phyloP scores from a whole-genome alignment of 495 filamentous ascomycete genomes.

The Opeltia flavorubescens region DNA sequence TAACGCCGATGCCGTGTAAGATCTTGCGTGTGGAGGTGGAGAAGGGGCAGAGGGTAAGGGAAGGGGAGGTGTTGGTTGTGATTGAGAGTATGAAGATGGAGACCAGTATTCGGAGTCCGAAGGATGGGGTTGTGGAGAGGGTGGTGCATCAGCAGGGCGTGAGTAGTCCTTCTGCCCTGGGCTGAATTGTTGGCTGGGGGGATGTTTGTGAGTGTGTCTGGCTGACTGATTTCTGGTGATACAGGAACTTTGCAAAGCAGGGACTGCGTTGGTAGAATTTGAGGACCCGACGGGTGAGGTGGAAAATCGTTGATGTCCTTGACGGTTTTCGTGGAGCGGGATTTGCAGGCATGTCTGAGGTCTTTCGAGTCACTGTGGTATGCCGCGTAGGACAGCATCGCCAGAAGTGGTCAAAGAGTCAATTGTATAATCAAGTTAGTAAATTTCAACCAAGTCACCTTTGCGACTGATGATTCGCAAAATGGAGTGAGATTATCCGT shows the following conservation, averaged over 20 bases:
- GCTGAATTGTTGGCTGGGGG: background rate
- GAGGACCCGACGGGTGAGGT: constrained; percentile 9
- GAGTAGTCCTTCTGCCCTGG: constrained; percentile 27
- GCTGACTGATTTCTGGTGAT: constrained; percentile 1
- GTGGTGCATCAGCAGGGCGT: constrained; percentile 81
- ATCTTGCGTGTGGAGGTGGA: constrained; percentile 70
- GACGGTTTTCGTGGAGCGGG: no score
- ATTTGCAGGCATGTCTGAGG: no score
- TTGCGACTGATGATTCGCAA: no score
- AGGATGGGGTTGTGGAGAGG: constrained; percentile 63
- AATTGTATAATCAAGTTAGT: no score
- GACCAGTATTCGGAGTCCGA: constrained; percentile 84
- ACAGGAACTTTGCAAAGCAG: constrained; percentile 45
- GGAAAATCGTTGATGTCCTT: no score
- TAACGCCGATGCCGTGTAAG: constrained; percentile 93
- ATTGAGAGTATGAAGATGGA: constrained; percentile 99
- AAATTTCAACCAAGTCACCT: no score
- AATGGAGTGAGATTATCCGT: no score
- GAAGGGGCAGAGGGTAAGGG: constrained; percentile 67
- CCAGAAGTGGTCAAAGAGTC: no score
- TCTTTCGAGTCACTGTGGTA: no score
- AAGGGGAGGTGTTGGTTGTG: constrained; percentile 79
- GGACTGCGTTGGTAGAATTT: constrained; percentile 43
- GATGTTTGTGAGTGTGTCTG: background rate
- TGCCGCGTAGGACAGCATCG: no score